phyloP scores from a whole-genome alignment of 1,139 yeast genomes.

The Diutina ranongensis region DNA sequence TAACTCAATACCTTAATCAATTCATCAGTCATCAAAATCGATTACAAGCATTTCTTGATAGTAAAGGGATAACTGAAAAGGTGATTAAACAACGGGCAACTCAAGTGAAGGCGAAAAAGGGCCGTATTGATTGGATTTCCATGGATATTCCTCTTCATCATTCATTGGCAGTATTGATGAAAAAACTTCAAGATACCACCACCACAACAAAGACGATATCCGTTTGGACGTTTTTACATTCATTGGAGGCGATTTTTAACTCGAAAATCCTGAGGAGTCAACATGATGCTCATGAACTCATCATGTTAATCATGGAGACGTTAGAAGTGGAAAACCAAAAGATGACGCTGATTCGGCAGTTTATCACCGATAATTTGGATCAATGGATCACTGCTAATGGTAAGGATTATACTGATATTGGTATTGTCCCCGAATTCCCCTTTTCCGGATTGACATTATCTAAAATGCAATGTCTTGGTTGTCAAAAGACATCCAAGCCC shows the following conservation, averaged over 20 bases:
- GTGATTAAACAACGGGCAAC: conserved; percentile 9
- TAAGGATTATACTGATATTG: background rate
- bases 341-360: conserved; percentile 10
- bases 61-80: conserved; percentile 14
- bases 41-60: conserved; percentile 19
- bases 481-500: conserved; percentile 54
- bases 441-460: conserved; percentile 59
- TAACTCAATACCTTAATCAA: conserved; percentile 50
- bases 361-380: background rate
- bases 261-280: conserved; percentile 72
- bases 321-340: conserved; percentile 54
- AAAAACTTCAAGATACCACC: conserved; percentile 54
- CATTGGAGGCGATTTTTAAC: conserved; percentile 65
- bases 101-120: background rate
- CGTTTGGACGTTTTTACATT: conserved; percentile 69
- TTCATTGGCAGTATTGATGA: conserved; percentile 43
- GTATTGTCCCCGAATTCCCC: conserved; percentile 49
- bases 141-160: conserved; percentile 40
- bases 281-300: conserved; percentile 90
- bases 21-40: conserved; percentile 18
- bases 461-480: conserved; percentile 56
- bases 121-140: background rate
- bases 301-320: conserved; percentile 71
- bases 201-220: conserved; percentile 44
- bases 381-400: background rate